Conservation (phyloP, 768 basidiomycete genomes). For the Russula vinacea region DNA sequence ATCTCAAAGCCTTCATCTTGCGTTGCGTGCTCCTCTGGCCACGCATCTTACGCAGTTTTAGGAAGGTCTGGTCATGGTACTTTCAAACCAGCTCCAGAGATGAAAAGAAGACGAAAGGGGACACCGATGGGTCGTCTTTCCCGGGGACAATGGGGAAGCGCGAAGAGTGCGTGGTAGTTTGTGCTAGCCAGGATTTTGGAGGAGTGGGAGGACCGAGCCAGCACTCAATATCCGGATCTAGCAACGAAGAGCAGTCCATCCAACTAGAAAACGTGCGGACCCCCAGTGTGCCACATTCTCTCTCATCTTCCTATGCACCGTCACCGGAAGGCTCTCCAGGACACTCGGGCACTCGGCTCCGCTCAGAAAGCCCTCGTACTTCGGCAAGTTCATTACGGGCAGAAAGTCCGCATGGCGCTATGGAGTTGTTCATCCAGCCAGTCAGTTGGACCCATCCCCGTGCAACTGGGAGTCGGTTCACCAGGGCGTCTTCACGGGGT, state of each 20-base stretch:
- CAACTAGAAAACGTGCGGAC: background rate
- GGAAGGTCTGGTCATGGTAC: background rate
- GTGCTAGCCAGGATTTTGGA: background rate
- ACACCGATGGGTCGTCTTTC: background rate
- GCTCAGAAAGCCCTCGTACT: background rate
- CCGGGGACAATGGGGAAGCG: no score
- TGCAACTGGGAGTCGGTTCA: constrained; percentile 2
- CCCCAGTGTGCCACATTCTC: background rate
- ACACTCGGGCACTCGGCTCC: no score
- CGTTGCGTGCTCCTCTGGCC: constrained; percentile 7
- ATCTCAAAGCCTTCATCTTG: constrained; percentile 9
- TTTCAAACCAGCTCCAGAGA: background rate
- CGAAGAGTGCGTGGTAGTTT: constrained; percentile 3
- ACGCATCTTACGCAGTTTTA: background rate
- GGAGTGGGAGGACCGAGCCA: background rate
- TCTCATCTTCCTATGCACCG: background rate
- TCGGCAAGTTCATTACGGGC: background rate
- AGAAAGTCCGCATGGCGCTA: background rate
- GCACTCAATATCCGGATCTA: background rate
- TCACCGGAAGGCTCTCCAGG: background rate
- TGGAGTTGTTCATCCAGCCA: background rate
- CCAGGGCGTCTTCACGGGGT: background rate
- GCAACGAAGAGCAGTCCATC: background rate
- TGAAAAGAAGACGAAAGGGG: background rate
- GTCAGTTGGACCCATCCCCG: background rate